Base-by-base conservation (phyloP, 352 stramenopile genomes). In the Peronospora destructor region DNA sequence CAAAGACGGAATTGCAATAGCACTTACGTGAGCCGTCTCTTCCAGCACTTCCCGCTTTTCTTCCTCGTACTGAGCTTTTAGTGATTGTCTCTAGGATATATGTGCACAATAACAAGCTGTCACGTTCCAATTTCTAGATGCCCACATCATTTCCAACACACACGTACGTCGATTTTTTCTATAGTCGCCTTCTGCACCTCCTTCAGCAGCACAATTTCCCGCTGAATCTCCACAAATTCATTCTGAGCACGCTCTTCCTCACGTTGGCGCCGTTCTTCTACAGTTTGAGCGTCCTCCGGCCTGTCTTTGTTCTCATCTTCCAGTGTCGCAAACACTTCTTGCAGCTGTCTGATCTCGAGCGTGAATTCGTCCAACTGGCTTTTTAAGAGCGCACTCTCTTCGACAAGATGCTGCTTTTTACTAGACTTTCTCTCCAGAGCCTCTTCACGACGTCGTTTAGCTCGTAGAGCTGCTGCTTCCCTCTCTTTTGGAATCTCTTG, bases 21-120 rank as follows among this genome's bases (percentile, higher is more conserved):
- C 6, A 58, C 68, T 49, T 63, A 87, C 76, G 50, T 86, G 73
- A 7, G 50, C 35, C 30, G 64, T 74, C 56, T 88, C 75, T 25
- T 85, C 75, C 25, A 81, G 52, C n/a, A 84, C 30, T 49, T 79
- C 73, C 12, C 70, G 45, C 16, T 70, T 68, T 29, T 88, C 77
- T 33, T 81, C 64, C 25, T 83, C 71, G 38, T 86, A 88, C 43
- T 88, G 77, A 29, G 50, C 45, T 53, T 84, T 88, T 34, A 84
- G 49, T 11, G 77, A 86, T 51, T 66, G 70, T 51, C 57, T 66
- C 63, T 84, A 43, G 39, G 6, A 52, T 29, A 55, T 33, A 17
- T 55, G 41, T 21, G 2, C 26, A 41, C 14, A 38, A 28, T 9
- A 41, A 16, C 13, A 34, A 30, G 5, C 14, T 25, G 6, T 41